These are phyloP conservation scores for Teratosphaeria epicoccoides DNA, from an alignment of 2,329 filamentous ascomycete species.

Conservation along the genomic window DNA sequence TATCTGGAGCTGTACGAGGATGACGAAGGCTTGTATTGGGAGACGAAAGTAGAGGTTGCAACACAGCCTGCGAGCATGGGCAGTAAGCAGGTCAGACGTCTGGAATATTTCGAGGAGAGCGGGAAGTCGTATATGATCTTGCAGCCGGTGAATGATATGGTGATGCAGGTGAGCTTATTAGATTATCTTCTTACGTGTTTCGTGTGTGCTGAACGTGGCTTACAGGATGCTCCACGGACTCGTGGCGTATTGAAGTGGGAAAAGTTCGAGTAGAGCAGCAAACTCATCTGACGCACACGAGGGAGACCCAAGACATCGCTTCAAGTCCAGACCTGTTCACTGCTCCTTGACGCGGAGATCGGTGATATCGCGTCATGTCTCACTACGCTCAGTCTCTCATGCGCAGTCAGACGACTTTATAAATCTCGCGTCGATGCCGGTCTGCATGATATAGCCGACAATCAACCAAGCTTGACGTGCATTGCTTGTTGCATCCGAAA, in stretches of 20 bases:
- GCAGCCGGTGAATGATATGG: slow-evolving; percentile 14
- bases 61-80: slow-evolving; percentile 14
- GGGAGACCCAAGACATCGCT: no score
- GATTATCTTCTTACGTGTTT: neutral
- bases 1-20: slow-evolving; percentile 15
- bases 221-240: slow-evolving; percentile 13
- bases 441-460: no score
- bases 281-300: neutral
- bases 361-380: no score
- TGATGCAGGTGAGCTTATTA: slow-evolving; percentile 10
- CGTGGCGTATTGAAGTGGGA: slow-evolving; percentile 19
- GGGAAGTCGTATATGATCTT: slow-evolving; percentile 16
- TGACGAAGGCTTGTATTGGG: slow-evolving; percentile 14
- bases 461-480: no score
- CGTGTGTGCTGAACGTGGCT: neutral
- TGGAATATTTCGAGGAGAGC: slow-evolving; percentile 10
- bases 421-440: no score
- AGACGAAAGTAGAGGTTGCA: slow-evolving; percentile 16
- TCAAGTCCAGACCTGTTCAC: no score
- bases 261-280: slow-evolving; percentile 13
- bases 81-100: slow-evolving; percentile 14
- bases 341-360: no score
- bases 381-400: no score
- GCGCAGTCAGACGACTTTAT: no score
- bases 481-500: no score